These are phyloP conservation scores for Platanthera zijinensis DNA, from an alignment of 106 monocot genomes.

Conservation along the genomic window DNA sequence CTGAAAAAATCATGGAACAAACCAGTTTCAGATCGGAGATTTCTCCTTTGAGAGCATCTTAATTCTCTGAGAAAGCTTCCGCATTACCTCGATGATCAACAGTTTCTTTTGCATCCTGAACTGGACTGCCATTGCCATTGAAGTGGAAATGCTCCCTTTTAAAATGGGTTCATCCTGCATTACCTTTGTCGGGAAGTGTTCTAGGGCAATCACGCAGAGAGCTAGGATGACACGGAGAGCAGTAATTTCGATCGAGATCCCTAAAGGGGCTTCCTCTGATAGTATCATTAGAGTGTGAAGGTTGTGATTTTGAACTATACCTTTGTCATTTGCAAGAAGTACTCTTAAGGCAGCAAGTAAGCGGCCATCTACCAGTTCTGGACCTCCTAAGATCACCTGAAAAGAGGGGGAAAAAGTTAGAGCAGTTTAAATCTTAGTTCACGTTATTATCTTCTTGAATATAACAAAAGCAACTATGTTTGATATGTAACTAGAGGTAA, in stretches of 20 bases:
- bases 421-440: neutral
- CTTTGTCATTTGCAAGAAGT: slow-evolving; percentile 38
- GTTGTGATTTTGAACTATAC: slow-evolving; percentile 26
- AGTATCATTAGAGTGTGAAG: slow-evolving; percentile 52
- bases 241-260: slow-evolving; percentile 44
- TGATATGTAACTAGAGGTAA: no score
- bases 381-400: slow-evolving; percentile 80
- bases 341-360: slow-evolving; percentile 76
- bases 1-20: neutral
- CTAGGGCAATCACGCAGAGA: slow-evolving; percentile 58
- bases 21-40: slow-evolving; percentile 15
- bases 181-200: slow-evolving; percentile 85
- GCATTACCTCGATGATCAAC: slow-evolving; percentile 72
- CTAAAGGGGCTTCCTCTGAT: slow-evolving; percentile 56
- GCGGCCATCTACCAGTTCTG: slow-evolving; percentile 69
- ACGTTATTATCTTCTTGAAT: no score
- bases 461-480: no score
- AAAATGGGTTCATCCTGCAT: slow-evolving; percentile 84
- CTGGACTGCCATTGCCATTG: slow-evolving; percentile 56
- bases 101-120: slow-evolving; percentile 89
- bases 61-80: slow-evolving; percentile 57
- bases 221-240: slow-evolving; percentile 61
- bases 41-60: slow-evolving; percentile 37
- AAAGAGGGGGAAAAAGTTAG: slow-evolving; percentile 1
- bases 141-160: slow-evolving; percentile 30